Percentiles rank a stretch among this genome's conserved stretches.
Conservation (phyloP, 345 rosid genomes). For the Brassica cretica region DNA sequence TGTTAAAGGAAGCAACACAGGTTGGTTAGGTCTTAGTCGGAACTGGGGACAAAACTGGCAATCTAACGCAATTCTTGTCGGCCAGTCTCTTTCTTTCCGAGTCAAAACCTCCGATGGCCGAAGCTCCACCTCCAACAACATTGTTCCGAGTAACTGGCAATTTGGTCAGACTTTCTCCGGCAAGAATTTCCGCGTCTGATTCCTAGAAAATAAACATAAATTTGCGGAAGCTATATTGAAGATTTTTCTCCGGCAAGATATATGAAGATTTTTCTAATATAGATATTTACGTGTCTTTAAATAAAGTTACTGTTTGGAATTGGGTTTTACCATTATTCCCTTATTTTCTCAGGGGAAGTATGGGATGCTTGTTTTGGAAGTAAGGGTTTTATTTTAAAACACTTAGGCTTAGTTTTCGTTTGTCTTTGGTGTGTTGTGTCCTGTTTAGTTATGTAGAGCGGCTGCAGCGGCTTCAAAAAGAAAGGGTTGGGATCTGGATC, state of each 20-base stretch:
- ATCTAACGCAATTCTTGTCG: slow-evolving; percentile 50
- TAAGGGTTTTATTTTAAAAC: slow-evolving; percentile 13
- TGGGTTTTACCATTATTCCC: slow-evolving; percentile 42
- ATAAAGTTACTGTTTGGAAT: slow-evolving; percentile 31
- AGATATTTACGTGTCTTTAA: slow-evolving; percentile 11
- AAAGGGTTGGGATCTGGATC: not conserved
- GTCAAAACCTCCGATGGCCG: slow-evolving; percentile 60
- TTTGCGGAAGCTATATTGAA: not conserved
- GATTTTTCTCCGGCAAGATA: slow-evolving; percentile 2
- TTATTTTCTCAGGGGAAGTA: slow-evolving; percentile 53
- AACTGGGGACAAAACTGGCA: slow-evolving; percentile 83
- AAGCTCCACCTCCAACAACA: slow-evolving; percentile 65
- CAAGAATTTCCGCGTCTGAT: slow-evolving; percentile 56
- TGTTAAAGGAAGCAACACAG: slow-evolving; percentile 55
- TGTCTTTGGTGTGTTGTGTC: slow-evolving; percentile 23
- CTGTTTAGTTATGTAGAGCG: slow-evolving; percentile 15
- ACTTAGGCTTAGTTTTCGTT: slow-evolving; percentile 17
- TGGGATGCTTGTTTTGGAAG: slow-evolving; percentile 28
- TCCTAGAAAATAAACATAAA: not conserved
- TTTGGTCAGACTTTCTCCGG: slow-evolving; percentile 76
- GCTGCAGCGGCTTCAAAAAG: slow-evolving; percentile 74
- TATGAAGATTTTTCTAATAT: not conserved
- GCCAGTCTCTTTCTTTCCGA: slow-evolving; percentile 61
- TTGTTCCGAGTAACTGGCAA: slow-evolving; percentile 62
- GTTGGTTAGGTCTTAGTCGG: slow-evolving; percentile 55